phyloP scores from a whole-genome alignment of 768 basidiomycete genomes.

The Leccinum imitatum region DNA sequence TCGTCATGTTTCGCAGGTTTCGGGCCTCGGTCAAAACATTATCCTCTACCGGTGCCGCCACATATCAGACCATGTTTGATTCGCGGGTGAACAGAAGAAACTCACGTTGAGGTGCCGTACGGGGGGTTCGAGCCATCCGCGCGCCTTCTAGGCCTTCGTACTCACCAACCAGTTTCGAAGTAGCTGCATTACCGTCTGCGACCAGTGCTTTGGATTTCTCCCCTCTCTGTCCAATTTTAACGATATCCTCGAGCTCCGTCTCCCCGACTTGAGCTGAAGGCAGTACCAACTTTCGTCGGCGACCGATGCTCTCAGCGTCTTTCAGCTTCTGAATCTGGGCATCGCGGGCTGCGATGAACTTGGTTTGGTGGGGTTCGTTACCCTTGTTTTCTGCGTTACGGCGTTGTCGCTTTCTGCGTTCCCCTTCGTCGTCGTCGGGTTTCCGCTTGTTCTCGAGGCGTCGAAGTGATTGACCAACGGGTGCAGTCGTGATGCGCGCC shows the following conservation, averaged over 20 bases:
- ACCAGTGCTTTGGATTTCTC: conserved; percentile 88
- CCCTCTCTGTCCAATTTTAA: conserved; percentile 93
- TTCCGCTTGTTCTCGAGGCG: conserved; percentile 96
- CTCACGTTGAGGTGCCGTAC: conserved; percentile 92
- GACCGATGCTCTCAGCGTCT: conserved; percentile 93
- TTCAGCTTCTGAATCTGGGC: conserved; percentile 98
- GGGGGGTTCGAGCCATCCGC: conserved; percentile 89
- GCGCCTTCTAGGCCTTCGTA: conserved; percentile 90
- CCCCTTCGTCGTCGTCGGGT: conserved; percentile 90
- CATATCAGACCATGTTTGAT: conserved; percentile 10
- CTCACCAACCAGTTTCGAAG: conserved; percentile 83
- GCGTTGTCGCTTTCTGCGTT: conserved; percentile 85
- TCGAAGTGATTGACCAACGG: conserved; percentile 86
- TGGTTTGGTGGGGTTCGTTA: conserved; percentile 75
- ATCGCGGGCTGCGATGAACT: conserved; percentile 95
- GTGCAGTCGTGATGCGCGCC: conserved; percentile 80
- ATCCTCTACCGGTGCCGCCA: conserved; percentile 63
- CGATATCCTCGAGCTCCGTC: conserved; percentile 93
- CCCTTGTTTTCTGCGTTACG: conserved; percentile 64
- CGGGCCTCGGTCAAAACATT: conserved; percentile 93
- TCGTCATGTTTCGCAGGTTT: conserved; percentile 92
- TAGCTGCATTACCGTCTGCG: conserved; percentile 78
- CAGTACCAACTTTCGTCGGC: conserved; percentile 78
- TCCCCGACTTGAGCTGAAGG: conserved; percentile 94
- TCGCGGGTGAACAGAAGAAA: conserved; percentile 16